Conservation (phyloP, 148 eudicot genomes). For the Camellia granthamiana region DNA sequence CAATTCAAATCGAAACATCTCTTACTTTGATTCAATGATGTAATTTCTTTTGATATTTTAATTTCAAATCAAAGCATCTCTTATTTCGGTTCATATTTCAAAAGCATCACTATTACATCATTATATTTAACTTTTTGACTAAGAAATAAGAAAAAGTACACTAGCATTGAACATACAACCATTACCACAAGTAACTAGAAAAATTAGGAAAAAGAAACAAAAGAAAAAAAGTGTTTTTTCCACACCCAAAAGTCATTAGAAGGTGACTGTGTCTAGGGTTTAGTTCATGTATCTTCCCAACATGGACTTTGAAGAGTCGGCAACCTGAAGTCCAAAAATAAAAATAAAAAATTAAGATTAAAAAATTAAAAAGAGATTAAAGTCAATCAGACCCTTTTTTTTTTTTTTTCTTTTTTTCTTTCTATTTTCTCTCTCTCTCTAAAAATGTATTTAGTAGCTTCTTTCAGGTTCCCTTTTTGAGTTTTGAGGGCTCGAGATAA, state of each 20-base stretch:
- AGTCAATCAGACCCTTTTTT: not conserved
- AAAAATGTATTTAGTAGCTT: too few species aligned
- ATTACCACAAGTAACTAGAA: not conserved
- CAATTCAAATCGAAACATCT: too few species aligned
- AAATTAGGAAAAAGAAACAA: not conserved
- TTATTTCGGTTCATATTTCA: too few species aligned
- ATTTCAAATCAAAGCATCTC: too few species aligned
- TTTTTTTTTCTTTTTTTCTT: not conserved
- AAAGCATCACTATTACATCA: too few species aligned
- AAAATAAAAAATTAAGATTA: not conserved
- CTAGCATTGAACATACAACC: not conserved
- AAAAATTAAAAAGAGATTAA: not conserved
- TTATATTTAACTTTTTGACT: too few species aligned
- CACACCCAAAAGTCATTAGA: not conserved
- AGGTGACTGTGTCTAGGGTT: not conserved
- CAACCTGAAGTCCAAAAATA: not conserved
- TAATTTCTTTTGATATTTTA: too few species aligned
- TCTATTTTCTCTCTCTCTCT: not conserved
- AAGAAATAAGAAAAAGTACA: too few species aligned
- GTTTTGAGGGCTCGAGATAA: slow-evolving; percentile 22
- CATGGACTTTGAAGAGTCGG: not conserved
- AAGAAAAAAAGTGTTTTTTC: not conserved
- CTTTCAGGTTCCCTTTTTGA: not conserved
- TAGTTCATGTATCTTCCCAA: not conserved
- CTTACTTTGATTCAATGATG: too few species aligned